Conservation (phyloP, 441 rosid species). For the Arabidopsis lyrata region DNA sequence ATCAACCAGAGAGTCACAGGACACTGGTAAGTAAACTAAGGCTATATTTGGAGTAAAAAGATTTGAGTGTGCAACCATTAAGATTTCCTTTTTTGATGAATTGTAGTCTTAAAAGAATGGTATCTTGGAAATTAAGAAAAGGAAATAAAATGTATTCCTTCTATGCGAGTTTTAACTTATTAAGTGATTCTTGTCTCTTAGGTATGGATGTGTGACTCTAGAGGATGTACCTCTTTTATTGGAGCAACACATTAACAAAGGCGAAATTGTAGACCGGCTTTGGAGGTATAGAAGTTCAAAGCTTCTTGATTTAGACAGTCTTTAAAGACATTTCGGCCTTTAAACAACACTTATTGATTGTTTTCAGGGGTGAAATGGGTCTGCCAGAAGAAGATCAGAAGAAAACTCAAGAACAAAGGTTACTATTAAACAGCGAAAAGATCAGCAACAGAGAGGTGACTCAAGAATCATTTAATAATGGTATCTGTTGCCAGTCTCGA, state of each 20-base stretch:
- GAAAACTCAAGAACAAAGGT: slow-evolving; percentile 64
- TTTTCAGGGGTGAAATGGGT: slow-evolving; percentile 93
- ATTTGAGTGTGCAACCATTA: background rate
- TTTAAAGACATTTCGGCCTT: background rate
- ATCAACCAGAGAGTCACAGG: slow-evolving; percentile 66
- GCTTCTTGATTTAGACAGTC: slow-evolving; percentile 25
- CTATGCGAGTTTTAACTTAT: background rate
- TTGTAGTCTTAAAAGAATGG: background rate
- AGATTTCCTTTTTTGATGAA: slow-evolving; percentile 3
- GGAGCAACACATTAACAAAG: slow-evolving; percentile 82
- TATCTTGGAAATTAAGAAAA: background rate
- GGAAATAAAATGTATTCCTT: background rate
- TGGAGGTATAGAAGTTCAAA: slow-evolving; percentile 71
- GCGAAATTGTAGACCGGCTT: slow-evolving; percentile 81
- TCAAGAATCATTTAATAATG: slow-evolving; percentile 45
- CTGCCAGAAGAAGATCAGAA: slow-evolving; percentile 80
- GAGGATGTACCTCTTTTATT: slow-evolving; percentile 79
- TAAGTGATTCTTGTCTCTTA: slow-evolving; percentile 39
- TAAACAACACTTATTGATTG: slow-evolving; percentile 22
- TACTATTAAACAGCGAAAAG: slow-evolving; percentile 51
- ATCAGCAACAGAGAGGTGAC: slow-evolving; percentile 43
- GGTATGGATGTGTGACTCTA: slow-evolving; percentile 94
- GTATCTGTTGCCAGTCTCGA: slow-evolving; percentile 44
- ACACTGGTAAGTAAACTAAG: slow-evolving; percentile 71
- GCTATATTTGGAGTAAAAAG: slow-evolving; percentile 9